Conservation (phyloP, 768 basidiomycete species). For the Podaxis rugospora region DNA sequence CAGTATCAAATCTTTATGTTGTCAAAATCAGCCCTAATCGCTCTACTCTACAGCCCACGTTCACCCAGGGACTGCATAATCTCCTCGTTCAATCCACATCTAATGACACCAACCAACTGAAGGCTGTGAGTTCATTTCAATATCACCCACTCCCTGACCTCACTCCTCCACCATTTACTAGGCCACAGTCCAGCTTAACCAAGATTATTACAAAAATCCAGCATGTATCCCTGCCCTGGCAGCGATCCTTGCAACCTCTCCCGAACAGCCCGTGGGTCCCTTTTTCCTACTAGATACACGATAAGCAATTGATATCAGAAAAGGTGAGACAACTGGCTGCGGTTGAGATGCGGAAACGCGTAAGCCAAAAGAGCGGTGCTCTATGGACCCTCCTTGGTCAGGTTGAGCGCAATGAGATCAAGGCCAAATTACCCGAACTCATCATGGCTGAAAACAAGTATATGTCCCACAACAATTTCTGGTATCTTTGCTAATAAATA, state of each 20-base stretch:
- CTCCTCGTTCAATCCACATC: slow-evolving; percentile 83
- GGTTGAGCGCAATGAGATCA: slow-evolving; percentile 76
- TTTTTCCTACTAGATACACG: slow-evolving; percentile 10
- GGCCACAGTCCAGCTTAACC: slow-evolving; percentile 91
- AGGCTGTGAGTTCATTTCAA: slow-evolving; percentile 59
- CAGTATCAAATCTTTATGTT: slow-evolving; percentile 18
- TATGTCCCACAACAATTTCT: slow-evolving; percentile 7
- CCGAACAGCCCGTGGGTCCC: slow-evolving; percentile 71
- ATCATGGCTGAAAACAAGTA: slow-evolving; percentile 78
- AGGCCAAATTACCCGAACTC: slow-evolving; percentile 73
- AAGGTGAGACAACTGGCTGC: slow-evolving; percentile 97
- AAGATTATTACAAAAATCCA: slow-evolving; percentile 89
- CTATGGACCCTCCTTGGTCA: slow-evolving; percentile 75
- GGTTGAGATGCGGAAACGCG: slow-evolving; percentile 93
- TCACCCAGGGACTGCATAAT: slow-evolving; percentile 77
- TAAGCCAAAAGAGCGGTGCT: slow-evolving; percentile 71
- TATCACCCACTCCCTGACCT: slow-evolving; percentile 9
- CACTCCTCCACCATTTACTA: slow-evolving; percentile 24
- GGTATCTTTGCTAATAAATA: slow-evolving; percentile 16
- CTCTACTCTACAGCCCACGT: slow-evolving; percentile 49
- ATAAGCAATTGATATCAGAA: slow-evolving; percentile 1
- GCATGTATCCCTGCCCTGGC: slow-evolving; percentile 89
- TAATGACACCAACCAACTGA: slow-evolving; percentile 85
- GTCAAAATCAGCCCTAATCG: slow-evolving; percentile 16
- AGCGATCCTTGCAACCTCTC: slow-evolving; percentile 78